Evolutionary conservation across 352 stramenopile species (phyloP).

Genomic region (Globisporangium spinosum): DNA sequence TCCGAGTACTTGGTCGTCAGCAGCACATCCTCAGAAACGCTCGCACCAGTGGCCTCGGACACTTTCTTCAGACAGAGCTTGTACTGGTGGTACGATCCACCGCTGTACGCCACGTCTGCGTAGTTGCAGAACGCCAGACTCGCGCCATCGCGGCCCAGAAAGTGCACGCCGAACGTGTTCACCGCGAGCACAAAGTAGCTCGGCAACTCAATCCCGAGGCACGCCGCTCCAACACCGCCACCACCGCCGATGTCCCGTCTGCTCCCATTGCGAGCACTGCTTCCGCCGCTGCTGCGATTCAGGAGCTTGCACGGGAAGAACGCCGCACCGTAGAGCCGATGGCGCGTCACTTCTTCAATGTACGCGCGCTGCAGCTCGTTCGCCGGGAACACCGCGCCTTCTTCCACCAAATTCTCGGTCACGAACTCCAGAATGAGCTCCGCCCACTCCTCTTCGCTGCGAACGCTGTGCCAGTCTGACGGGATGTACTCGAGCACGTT

Average conservation of each 20-base stretch:
- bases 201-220: conserved; percentile 60
- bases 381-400: conserved; percentile 33
- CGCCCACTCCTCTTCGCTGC: conserved; percentile 82
- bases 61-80: conserved; percentile 58
- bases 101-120: conserved; percentile 50
- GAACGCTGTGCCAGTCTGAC: conserved; percentile 57
- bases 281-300: conserved; percentile 21
- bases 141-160: conserved; percentile 68
- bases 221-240: conserved; percentile 19
- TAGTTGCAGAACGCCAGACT: conserved; percentile 72
- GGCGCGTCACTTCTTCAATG: conserved; percentile 76
- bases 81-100: conserved; percentile 60
- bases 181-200: conserved; percentile 87
- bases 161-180: conserved; percentile 89
- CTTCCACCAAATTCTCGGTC: conserved; percentile 43
- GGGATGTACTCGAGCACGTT: conserved; percentile 87
- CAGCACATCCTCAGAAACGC: conserved; percentile 48
- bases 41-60: conserved; percentile 17
- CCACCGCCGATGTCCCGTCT: conserved; percentile 24
- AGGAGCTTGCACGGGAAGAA: conserved; percentile 86
- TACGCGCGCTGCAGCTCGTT: conserved; percentile 78
- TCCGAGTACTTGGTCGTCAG: conserved; percentile 68
- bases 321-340: conserved; percentile 82
- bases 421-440: conserved; percentile 63
- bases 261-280: conserved; percentile 16